Percentiles rank a stretch among this genome's conserved stretches.
phyloP scores from a whole-genome alignment of 116 monocot species.

The Posidonia oceanica region DNA sequence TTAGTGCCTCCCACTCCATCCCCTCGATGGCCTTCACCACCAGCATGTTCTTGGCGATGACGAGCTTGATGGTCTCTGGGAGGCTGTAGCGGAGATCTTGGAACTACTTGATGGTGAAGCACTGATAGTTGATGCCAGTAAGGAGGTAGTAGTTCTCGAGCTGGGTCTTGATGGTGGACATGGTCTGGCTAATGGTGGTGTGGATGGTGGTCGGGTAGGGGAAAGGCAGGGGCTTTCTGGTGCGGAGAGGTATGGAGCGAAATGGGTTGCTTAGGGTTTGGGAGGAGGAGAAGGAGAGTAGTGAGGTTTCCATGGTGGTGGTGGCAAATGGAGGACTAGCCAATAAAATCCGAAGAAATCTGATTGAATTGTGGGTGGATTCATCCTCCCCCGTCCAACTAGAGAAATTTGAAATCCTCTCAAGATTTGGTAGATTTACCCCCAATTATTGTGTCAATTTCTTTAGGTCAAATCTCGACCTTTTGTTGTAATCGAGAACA shows the following conservation, averaged over 20 bases:
- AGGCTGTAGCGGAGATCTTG: constrained; percentile 67
- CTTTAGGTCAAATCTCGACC: too few species aligned
- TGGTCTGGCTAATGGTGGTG: constrained; percentile 40
- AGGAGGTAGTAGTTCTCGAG: constrained; percentile 76
- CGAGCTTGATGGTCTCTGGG: constrained; percentile 52
- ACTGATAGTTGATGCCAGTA: constrained; percentile 75
- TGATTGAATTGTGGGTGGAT: too few species aligned
- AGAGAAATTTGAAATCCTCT: too few species aligned
- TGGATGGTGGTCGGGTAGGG: constrained; percentile 10
- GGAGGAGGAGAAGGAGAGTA: constrained; percentile 9
- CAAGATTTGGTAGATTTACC: too few species aligned
- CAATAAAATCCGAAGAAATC: too few species aligned
- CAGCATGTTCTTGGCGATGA: constrained; percentile 88
- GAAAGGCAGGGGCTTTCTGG: not conserved
- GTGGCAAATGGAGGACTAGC: too few species aligned
- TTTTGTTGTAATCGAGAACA: too few species aligned
- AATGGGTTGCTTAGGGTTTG: not conserved
- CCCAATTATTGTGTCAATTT: too few species aligned
- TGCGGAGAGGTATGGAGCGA: not conserved
- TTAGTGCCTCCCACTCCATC: too few species aligned
- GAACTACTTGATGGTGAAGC: constrained; percentile 71
- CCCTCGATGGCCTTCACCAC: too few species aligned
- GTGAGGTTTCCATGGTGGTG: constrained; percentile 9
- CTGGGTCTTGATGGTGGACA: constrained; percentile 45
- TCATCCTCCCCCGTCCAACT: too few species aligned